Evolutionary conservation across 75 land plant species (phyloP), one percentile per base, ranked within the genome.

Genomic region (Selaginella tamariscina): DNA sequence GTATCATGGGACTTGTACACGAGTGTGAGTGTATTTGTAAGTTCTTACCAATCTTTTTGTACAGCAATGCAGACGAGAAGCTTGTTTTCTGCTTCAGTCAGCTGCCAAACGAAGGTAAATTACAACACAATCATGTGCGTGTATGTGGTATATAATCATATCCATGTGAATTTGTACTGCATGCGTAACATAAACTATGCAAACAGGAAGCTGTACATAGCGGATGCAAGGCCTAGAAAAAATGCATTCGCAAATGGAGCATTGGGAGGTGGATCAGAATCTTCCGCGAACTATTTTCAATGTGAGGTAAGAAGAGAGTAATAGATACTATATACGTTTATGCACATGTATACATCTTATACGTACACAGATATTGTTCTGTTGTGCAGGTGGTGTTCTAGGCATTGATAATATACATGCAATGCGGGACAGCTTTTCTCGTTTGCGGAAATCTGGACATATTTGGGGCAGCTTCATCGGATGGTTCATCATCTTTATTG

Each of bases 191-290:
- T n/a, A n/a, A n/a, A n/a, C n/a, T 39, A 29, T 22, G 70, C 49
- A 21, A 70, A 21, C 74, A 94, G 98, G 79, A 94, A 94, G 79
- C 74, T 94, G 30, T 94, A 85, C 70, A 94, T 94, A 62, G 91
- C 83, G 64, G 98, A 94, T 83, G 98, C 98, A 72, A 85, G 98
- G 67, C 98, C 98, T 22, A 85, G 88, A 56, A 89, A 89, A 76
- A 94, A 94, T 83, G 98, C 98, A 32, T 68, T 94, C 59, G 98
- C 91, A 55, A 94, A 94, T 82, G 96, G 98, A 1, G 98, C 96
- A 29, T 76, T 84, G 88, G 98, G 98, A 70, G 98, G 98, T 75
- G 98, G 98, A 21, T 94, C 98, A 21, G 98, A 94, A 73, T 94
- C 98, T 27, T 87, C 91, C 55, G 75, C 98, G 22, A 83, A 94